Evolutionary conservation across 176 grass and related monocot genomes (phyloP), one percentile per base, ranked within the genome.

Genomic region (Puccinellia tenuiflora): DNA sequence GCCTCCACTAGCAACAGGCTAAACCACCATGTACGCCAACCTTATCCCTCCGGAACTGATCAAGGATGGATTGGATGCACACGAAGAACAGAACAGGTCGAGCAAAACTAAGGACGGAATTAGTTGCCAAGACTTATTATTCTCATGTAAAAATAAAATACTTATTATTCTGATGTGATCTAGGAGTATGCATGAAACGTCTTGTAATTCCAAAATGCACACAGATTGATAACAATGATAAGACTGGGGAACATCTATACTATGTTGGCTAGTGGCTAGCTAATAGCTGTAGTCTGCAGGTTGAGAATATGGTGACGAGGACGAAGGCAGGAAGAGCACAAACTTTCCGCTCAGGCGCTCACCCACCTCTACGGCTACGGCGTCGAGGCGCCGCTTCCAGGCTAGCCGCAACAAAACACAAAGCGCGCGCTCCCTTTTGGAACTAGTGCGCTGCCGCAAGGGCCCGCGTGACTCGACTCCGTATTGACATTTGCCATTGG

Each of bases 361-460:
- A 62, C 20, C 30, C 54, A 47, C 31, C 68, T 3, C 22, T n/a
- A n/a, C n/a, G n/a, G n/a, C 77, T 14, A 79, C 87, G 18, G 16
- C 69, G 69, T 89, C 88, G 78, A 89, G 83, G 83, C 88, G 83
- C 88, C 83, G 88, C 88, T 89, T 89, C 88, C 82, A 39, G 69
- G 21, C 59, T 50, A 61, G 55, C 5, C 65, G 18, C 86, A 64
- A 52, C 40, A 59, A 82, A 82, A 33, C 18, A 24, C 75, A 40
- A 60, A 17, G 45, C 46, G 15, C 14, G 13, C 45, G 13, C 29
- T 20, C 56, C 22, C 50, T 40, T 84, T 80, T 57, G 57, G 15
- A 67, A 75, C 48, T 10, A 66, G 85, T 28, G 40, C 78, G 84
- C 62, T 54, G 38, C 39, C 28, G 28, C 5, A 26, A 47, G 29